Evolutionary conservation across 2,329 filamentous ascomycete species (phyloP).

Genomic region (Microdochium trichocladiopsis): DNA sequence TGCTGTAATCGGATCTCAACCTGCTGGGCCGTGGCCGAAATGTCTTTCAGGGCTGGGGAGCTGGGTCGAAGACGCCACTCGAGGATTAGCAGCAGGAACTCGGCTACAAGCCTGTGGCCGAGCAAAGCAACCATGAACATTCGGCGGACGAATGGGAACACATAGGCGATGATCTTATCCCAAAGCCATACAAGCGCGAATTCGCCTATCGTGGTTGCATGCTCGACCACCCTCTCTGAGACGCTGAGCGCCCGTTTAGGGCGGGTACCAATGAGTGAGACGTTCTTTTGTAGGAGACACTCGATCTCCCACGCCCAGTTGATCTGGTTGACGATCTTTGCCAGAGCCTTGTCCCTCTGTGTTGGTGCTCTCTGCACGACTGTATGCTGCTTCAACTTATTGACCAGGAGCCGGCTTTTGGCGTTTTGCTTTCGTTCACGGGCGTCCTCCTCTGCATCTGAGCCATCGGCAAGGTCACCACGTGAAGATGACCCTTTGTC

Average conservation of each 20-base stretch:
- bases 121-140: slow-evolving; percentile 74
- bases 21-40: slow-evolving; percentile 94
- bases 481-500: slow-evolving; percentile 50
- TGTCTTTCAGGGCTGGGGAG: slow-evolving; percentile 82
- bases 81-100: slow-evolving; percentile 68
- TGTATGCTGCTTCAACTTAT: slow-evolving; percentile 84
- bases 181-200: slow-evolving; percentile 62
- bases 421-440: slow-evolving; percentile 52
- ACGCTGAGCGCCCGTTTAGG: slow-evolving; percentile 84
- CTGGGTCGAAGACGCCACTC: slow-evolving; percentile 79
- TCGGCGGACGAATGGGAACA: slow-evolving; percentile 68
- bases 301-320: slow-evolving; percentile 94
- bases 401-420: slow-evolving; percentile 60
- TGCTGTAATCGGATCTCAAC: slow-evolving; percentile 95
- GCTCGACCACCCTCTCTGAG: slow-evolving; percentile 89
- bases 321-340: slow-evolving; percentile 82
- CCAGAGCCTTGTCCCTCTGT: slow-evolving; percentile 73
- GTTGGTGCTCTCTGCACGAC: slow-evolving; percentile 72
- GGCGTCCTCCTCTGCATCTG: slow-evolving; percentile 67
- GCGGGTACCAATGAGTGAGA: slow-evolving; percentile 73
- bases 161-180: slow-evolving; percentile 64
- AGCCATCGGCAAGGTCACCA: slow-evolving; percentile 31
- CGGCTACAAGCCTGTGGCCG: slow-evolving; percentile 72
- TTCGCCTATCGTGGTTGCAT: slow-evolving; percentile 79
- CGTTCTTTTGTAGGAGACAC: slow-evolving; percentile 79